Evolutionary conservation across 768 basidiomycete species (phyloP), one percentile per base, ranked within the genome.

Genomic region (Suillus sp.): DNA sequence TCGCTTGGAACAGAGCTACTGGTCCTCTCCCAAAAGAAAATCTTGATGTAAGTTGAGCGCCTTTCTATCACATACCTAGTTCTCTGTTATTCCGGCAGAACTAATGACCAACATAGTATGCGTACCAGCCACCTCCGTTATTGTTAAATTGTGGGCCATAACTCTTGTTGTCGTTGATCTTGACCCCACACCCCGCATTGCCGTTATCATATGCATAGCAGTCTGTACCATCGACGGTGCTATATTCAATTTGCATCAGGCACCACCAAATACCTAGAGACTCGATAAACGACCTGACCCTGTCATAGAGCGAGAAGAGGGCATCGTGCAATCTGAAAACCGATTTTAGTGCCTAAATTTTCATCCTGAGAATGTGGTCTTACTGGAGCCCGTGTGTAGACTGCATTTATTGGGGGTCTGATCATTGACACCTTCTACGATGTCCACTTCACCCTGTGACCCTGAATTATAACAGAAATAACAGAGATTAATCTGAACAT

Each of bases 1-100:
- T 77, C 68, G 4, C 63, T 62, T 13, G 81, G 81, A n/a, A 80
- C 73, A n/a, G 66, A 66, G 1, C 71, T 22, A 53, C 72, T 72
- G n/a, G 72, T 69, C 32, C 81, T 69, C 35, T 75, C 76, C 79
- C 81, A 81, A 64, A 78, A 80, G 69, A 74, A 81, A 37, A 79
- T 65, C 35, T 75, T 72, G 32, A 82, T 74, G 53, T 72, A 72
- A 22, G 59, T 66, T 9, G 67, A 50, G 16, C 66, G 71, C 30
- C 75, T 68, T 58, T 77, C 73, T 30, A 77, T 37, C 1, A 75
- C 81, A 63, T 79, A 82, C 75, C 77, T 72, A n/a, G 6, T 3
- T 25, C 10, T 42, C 60, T 14, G 63, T 55, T 50, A 50, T 38
- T 10, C 14, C 32, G 25, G 18, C 4, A 9, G 25, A 27, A 16